A percentile compares a stretch with the other conserved stretches of the same genome.
These are phyloP conservation scores for Suhomyces bribrorum DNA, from an alignment of 1,139 yeast genomes.

Conservation along the genomic window DNA sequence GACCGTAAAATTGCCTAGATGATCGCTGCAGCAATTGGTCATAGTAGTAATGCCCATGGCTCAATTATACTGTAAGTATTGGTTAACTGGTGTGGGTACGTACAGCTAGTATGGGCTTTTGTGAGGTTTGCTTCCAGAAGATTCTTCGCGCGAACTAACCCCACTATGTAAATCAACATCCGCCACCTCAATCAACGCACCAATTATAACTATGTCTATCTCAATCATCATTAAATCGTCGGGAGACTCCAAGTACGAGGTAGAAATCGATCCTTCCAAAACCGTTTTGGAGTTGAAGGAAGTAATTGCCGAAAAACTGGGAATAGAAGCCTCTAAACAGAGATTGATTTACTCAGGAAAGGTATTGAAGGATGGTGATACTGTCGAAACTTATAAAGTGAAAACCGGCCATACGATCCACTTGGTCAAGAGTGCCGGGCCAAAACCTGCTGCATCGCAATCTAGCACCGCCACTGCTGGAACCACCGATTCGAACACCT, in stretches of 20 bases:
- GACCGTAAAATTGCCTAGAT: too few species aligned
- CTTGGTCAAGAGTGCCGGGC: conserved; percentile 69
- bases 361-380: conserved; percentile 82
- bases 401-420: conserved; percentile 87
- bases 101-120: too few species aligned
- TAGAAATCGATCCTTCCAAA: conserved; percentile 52
- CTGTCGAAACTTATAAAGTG: conserved; percentile 73
- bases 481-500: conserved; percentile 17
- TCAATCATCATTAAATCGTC: conserved; percentile 52
- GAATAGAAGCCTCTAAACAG: conserved; percentile 73
- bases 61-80: too few species aligned
- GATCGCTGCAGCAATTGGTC: too few species aligned
- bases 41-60: too few species aligned
- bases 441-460: conserved; percentile 24
- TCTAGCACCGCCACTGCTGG: conserved; percentile 20
- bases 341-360: conserved; percentile 92
- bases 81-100: too few species aligned
- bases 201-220: conserved; percentile 9
- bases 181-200: conserved; percentile 4
- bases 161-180: neutral
- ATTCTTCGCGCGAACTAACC: conserved; percentile 4
- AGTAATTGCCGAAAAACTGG: conserved; percentile 57
- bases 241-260: conserved; percentile 78
- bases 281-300: conserved; percentile 73
- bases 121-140: conserved; percentile 4